Evolutionary conservation across 2,329 filamentous ascomycete species (phyloP).

Genomic region (Ceratocystis harringtonii): DNA sequence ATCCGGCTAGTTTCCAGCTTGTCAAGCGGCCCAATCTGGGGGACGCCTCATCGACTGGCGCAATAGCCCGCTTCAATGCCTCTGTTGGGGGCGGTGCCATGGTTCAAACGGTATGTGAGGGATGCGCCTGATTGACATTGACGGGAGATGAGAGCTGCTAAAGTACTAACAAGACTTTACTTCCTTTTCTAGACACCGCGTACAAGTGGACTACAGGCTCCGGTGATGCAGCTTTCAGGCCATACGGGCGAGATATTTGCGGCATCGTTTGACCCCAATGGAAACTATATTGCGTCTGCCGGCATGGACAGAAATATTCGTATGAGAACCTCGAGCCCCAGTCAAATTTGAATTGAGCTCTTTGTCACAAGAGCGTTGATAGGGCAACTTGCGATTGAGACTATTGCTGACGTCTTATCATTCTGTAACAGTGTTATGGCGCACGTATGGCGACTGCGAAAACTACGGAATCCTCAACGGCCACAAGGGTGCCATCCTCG

Average conservation of each 20-base stretch:
- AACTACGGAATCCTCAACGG: constrained; percentile 84
- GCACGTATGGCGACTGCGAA: constrained; percentile 79
- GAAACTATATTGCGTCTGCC: constrained; percentile 79
- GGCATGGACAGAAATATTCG: constrained; percentile 88
- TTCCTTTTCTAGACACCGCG: constrained; percentile 45
- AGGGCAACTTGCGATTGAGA: not conserved
- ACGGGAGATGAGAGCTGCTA: not conserved
- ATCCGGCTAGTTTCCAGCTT: constrained; percentile 63
- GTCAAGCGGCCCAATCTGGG: constrained; percentile 74
- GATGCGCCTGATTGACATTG: not conserved
- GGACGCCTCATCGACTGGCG: constrained; percentile 30
- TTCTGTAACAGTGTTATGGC: constrained; percentile 61
- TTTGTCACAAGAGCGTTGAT: not conserved
- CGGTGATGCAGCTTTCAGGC: constrained; percentile 85
- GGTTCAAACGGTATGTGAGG: constrained; percentile 34
- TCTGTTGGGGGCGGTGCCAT: constrained; percentile 32
- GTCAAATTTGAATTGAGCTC: not conserved
- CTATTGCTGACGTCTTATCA: not conserved
- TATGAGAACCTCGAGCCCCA: constrained; percentile 30
- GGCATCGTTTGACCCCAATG: constrained; percentile 76
- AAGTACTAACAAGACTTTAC: constrained; percentile 11
- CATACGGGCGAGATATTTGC: constrained; percentile 77
- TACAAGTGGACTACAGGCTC: constrained; percentile 71
- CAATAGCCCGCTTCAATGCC: constrained; percentile 37
- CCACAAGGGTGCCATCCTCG: constrained; percentile 79